Evolutionary conservation across 108 stramenopile species (phyloP).

Genomic region (Cyclotella atomus): DNA sequence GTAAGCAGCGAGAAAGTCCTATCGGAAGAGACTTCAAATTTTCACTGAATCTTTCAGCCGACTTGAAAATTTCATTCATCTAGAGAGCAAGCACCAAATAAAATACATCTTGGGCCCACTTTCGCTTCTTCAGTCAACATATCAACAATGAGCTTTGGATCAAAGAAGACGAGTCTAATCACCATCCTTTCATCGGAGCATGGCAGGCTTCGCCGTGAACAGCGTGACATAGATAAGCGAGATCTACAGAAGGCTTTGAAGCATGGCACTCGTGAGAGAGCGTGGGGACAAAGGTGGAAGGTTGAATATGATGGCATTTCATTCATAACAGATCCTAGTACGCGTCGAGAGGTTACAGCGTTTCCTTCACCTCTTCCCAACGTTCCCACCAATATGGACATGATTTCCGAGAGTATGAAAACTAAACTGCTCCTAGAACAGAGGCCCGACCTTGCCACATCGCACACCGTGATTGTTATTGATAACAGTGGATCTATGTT

Average conservation of each 20-base stretch:
- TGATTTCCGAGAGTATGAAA: not conserved
- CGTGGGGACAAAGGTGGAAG: constrained; percentile 28
- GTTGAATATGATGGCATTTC: constrained; percentile 43
- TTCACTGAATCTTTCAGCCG: too few relatives aligned
- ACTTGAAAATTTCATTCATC: not conserved
- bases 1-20: too few relatives aligned
- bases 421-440: constrained; percentile 19
- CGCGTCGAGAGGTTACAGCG: constrained; percentile 38
- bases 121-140: not conserved
- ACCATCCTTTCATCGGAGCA: constrained; percentile 42
- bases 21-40: too few relatives aligned
- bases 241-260: constrained; percentile 37
- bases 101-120: too few relatives aligned
- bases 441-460: constrained; percentile 30
- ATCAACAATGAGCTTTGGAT: constrained; percentile 6
- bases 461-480: constrained; percentile 37
- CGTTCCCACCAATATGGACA: not conserved
- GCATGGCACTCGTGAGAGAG: constrained; percentile 13
- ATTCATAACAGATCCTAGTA: constrained; percentile 31
- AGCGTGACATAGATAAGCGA: constrained; percentile 42
- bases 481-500: constrained; percentile 48
- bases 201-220: constrained; percentile 36
- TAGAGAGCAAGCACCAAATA: not conserved
- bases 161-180: constrained; percentile 56
- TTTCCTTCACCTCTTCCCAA: constrained; percentile 39